Percentiles rank a stretch among this genome's conserved stretches.
These are phyloP conservation scores for Xerocomellus intermedius DNA, from an alignment of 768 basidiomycete species.

Conservation along the genomic window DNA sequence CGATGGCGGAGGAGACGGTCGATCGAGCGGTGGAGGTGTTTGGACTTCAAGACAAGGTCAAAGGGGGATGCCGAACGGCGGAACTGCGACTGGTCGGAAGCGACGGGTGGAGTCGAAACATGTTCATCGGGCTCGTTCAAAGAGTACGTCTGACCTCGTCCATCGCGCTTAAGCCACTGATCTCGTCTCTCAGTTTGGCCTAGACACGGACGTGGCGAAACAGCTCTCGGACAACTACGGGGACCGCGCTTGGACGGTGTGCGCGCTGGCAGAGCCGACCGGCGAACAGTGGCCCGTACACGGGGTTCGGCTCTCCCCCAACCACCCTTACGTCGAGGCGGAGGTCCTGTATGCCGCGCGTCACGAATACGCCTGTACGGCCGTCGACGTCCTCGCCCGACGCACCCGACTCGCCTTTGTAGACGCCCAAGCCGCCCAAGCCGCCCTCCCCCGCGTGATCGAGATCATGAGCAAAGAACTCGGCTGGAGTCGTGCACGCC, in stretches of 20 bases:
- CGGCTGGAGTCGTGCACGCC: slow-evolving; percentile 64
- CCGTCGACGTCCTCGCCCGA: slow-evolving; percentile 89
- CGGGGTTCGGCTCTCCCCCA: slow-evolving; percentile 65
- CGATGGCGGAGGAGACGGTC: slow-evolving; percentile 95
- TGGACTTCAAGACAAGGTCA: slow-evolving; percentile 53
- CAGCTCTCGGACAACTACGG: slow-evolving; percentile 95
- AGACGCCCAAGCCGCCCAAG: slow-evolving; percentile 81
- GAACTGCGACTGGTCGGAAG: slow-evolving; percentile 83
- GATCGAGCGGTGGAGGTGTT: slow-evolving; percentile 83
- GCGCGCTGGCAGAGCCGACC: slow-evolving; percentile 73
- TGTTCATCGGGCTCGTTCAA: slow-evolving; percentile 96
- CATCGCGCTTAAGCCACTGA: not conserved
- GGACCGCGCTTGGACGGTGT: slow-evolving; percentile 95
- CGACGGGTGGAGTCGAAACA: slow-evolving; percentile 91
- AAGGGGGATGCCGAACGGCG: slow-evolving; percentile 73
- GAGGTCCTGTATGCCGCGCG: slow-evolving; percentile 88
- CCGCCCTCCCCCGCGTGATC: slow-evolving; percentile 81
- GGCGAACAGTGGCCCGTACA: slow-evolving; percentile 84
- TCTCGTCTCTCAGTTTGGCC: slow-evolving; percentile 60
- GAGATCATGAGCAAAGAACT: slow-evolving; percentile 90
- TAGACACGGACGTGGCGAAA: slow-evolving; percentile 89
- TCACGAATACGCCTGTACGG: slow-evolving; percentile 91
- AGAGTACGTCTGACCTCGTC: slow-evolving; percentile 45
- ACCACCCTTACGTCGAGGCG: slow-evolving; percentile 90
- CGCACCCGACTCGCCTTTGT: slow-evolving; percentile 94